phyloP scores from a whole-genome alignment of 2,329 filamentous ascomycete genomes.

The Biscogniauxia mediterranea region DNA sequence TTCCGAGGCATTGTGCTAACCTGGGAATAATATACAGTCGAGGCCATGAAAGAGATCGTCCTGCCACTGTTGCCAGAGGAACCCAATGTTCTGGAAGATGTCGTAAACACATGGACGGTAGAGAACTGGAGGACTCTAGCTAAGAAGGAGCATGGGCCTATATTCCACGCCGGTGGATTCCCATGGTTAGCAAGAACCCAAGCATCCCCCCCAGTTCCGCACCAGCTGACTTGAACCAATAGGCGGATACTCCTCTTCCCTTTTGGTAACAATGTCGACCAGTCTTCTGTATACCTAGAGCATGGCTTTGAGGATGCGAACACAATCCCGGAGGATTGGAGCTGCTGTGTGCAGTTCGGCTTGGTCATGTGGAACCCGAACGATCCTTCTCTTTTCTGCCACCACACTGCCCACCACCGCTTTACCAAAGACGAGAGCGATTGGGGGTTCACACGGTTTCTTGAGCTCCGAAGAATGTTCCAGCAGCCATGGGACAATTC shows the following conservation, averaged over 20 bases:
- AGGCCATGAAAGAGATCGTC: slow-evolving; percentile 80
- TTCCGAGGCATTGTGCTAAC: slow-evolving; percentile 25
- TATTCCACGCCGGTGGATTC: slow-evolving; percentile 81
- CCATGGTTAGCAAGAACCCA: slow-evolving; percentile 67
- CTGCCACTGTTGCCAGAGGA: slow-evolving; percentile 72
- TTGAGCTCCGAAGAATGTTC: slow-evolving; percentile 84
- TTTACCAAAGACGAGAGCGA: slow-evolving; percentile 96
- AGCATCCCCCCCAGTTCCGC: background rate
- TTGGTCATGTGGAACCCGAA: slow-evolving; percentile 93
- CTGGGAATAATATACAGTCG: slow-evolving; percentile 49
- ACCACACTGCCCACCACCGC: slow-evolving; percentile 86
- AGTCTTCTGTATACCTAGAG: slow-evolving; percentile 93
- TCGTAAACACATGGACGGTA: slow-evolving; percentile 81
- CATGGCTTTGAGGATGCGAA: slow-evolving; percentile 78
- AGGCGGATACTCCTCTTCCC: slow-evolving; percentile 96
- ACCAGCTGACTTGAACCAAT: slow-evolving; percentile 17
- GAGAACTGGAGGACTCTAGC: slow-evolving; percentile 73
- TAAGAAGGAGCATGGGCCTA: slow-evolving; percentile 82
- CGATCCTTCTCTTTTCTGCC: slow-evolving; percentile 79
- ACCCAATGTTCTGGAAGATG: slow-evolving; percentile 75
- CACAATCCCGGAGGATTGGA: slow-evolving; percentile 86
- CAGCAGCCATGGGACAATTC: slow-evolving; percentile 70
- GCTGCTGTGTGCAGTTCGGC: slow-evolving; percentile 93
- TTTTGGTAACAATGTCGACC: slow-evolving; percentile 89
- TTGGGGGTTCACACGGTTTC: slow-evolving; percentile 98